Evolutionary conservation across 2,329 filamentous ascomycete genomes (phyloP).

Genomic region (Sclerotinia minor): DNA sequence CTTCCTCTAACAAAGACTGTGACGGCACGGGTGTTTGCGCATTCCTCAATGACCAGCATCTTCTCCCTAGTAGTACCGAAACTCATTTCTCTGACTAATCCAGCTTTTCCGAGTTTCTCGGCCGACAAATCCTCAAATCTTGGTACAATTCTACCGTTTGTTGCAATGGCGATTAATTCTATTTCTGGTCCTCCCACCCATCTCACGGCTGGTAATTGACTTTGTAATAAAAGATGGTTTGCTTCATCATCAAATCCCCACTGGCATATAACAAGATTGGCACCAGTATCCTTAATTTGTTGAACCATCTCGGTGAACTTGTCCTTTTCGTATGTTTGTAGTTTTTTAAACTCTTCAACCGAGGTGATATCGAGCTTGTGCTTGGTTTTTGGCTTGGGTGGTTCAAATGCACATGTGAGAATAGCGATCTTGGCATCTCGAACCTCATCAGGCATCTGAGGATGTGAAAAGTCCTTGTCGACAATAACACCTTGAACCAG

Average conservation of each 20-base stretch:
- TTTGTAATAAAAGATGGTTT: slow-evolving; percentile 95
- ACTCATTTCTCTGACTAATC: slow-evolving; percentile 88
- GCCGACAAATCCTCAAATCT: slow-evolving; percentile 91
- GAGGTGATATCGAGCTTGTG: slow-evolving; percentile 97
- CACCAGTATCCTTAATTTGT: slow-evolving; percentile 95
- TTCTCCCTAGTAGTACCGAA: slow-evolving; percentile 98
- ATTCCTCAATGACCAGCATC: slow-evolving; percentile 99
- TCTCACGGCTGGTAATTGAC: slow-evolving; percentile 89
- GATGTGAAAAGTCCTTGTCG: slow-evolving; percentile 99
- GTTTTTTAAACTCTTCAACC: slow-evolving; percentile 97
- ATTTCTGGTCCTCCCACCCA: slow-evolving; percentile 99
- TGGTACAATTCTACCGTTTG: slow-evolving; percentile 95
- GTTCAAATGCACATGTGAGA: slow-evolving; percentile 95
- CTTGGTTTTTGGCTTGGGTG: slow-evolving; percentile 99
- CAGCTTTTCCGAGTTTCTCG: slow-evolving; percentile 88
- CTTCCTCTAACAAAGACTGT: slow-evolving; percentile 95
- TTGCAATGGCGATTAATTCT: slow-evolving; percentile 96
- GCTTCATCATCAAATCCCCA: slow-evolving; percentile 99
- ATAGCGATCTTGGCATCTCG: slow-evolving; percentile 96
- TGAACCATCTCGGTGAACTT: slow-evolving; percentile 99
- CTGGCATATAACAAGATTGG: slow-evolving; percentile 97
- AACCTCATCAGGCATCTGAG: slow-evolving; percentile 97
- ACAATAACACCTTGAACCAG: slow-evolving; percentile 97
- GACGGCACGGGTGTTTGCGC: slow-evolving; percentile 94
- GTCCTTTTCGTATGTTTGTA: slow-evolving; percentile 91